A percentile compares a stretch with the other conserved stretches of the same genome.
Conservation (phyloP, 495 filamentous ascomycete genomes). For the Neurospora intermedia region DNA sequence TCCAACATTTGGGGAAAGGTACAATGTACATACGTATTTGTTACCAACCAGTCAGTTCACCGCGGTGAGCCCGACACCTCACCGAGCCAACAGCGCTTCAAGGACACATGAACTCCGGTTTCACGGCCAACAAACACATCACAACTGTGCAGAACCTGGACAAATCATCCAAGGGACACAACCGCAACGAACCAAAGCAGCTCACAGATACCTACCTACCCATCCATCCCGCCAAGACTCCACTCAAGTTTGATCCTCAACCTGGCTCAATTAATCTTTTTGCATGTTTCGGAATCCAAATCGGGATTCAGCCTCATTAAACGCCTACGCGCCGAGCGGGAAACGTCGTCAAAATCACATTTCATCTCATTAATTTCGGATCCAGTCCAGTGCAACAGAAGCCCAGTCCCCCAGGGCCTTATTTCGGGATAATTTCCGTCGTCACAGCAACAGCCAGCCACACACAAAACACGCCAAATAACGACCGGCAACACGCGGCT, state of each 20-base stretch:
- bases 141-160: not conserved
- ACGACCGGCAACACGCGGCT: not conserved
- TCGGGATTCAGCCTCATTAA: not conserved
- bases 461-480: not conserved
- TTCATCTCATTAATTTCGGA: not conserved
- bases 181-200: not conserved
- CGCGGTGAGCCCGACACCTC: not conserved
- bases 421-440: not conserved
- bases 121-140: not conserved
- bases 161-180: not conserved
- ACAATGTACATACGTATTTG: not conserved
- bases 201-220: not conserved
- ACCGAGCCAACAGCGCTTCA: not conserved
- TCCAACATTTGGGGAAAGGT: not conserved
- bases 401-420: not conserved
- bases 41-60: not conserved
- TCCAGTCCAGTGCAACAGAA: not conserved
- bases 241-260: not conserved
- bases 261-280: not conserved
- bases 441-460: no score
- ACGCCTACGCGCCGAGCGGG: not conserved
- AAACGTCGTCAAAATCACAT: not conserved
- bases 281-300: not conserved
- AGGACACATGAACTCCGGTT: not conserved
- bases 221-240: not conserved